Evolutionary conservation across 2,329 filamentous ascomycete genomes (phyloP), one percentile per base, ranked within the genome.

Genomic region (Lachnellula hyalina): DNA sequence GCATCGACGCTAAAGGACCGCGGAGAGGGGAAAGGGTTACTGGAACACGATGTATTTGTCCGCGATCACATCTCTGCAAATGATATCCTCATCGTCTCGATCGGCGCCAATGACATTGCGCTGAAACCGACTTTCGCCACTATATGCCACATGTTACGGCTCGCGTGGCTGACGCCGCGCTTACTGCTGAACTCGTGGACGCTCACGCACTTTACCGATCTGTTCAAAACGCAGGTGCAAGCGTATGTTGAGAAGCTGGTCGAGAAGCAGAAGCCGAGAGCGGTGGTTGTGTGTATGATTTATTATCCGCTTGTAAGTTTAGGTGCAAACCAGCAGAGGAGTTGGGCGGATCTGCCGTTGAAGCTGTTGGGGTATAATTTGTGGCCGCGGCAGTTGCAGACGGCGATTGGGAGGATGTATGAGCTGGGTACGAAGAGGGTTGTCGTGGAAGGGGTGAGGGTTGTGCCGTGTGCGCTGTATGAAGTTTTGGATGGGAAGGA

Each of bases 51-150:
- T 32, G 19, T 35, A 11, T 60, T 60, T 32, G 52, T 60, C 49
- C 55, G 53, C 46, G 52, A 58, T 35, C 51, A 60, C 44, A 60
- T 60, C 45, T 28, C 49, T 23, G 21, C 50, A 44, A 44, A 52
- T 21, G 58, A 60, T 48, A 56, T 58, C 44, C 55, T 60, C 47
- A 49, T 60, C 15, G 51, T 60, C 35, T 58, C 58, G 7, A 45
- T 60, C 5, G 58, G 58, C 36, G 50, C 35, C 32, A 60, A 60
- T 38, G 58, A 60, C n/a, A 60, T 60, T 49, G 58, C 58, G 12
- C 42, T 58, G 47, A 58, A 47, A 21, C 58, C 58, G 35, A 60
- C 55, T 8, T 44, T 60, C 23, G n/a, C 52, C 42, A 60, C 58
- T 5, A 47, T 60, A 2, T 50, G 52, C 17, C 47, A 56, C 48